Conservation (phyloP, 2,329 filamentous ascomycete species). For the Fusarium robinianum region DNA sequence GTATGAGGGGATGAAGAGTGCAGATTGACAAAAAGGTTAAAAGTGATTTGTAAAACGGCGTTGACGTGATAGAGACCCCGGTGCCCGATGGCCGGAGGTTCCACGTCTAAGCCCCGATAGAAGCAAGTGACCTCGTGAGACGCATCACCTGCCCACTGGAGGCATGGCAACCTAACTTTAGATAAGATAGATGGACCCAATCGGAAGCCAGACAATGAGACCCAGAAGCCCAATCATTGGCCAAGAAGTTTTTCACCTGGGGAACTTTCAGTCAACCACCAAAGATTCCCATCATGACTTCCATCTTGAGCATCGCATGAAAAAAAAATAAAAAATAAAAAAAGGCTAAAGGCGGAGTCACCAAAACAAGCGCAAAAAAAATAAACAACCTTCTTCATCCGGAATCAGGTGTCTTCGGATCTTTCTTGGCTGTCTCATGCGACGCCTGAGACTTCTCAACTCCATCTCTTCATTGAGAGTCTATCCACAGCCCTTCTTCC, state of each 20-base stretch:
- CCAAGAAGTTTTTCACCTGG: constrained; percentile 17
- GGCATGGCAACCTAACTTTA: constrained; percentile 1
- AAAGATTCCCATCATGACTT: no score
- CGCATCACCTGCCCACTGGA: constrained; percentile 31
- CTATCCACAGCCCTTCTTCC: constrained; percentile 17
- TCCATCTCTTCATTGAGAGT: constrained; percentile 18
- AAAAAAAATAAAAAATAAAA: no score
- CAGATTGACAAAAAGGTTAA: background rate
- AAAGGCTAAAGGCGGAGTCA: no score
- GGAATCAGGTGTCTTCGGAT: no score
- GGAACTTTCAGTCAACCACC: no score
- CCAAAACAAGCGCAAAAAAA: no score
- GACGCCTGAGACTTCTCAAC: constrained; percentile 22
- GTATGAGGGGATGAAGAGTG: background rate
- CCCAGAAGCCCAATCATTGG: constrained; percentile 17
- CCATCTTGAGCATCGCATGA: no score
- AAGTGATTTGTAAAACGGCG: constrained; percentile 13
- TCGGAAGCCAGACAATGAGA: background rate
- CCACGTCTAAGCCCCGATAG: no score
- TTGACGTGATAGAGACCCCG: constrained; percentile 29
- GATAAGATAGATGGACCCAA: background rate
- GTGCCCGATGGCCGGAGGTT: constrained; percentile 21
- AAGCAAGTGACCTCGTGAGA: constrained; percentile 34
- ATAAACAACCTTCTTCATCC: no score
- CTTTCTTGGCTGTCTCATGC: constrained; percentile 24